Evolutionary conservation across 164 flowering plant genomes (phyloP), one percentile per base, ranked within the genome.

Genomic region (Saururus chinensis): DNA sequence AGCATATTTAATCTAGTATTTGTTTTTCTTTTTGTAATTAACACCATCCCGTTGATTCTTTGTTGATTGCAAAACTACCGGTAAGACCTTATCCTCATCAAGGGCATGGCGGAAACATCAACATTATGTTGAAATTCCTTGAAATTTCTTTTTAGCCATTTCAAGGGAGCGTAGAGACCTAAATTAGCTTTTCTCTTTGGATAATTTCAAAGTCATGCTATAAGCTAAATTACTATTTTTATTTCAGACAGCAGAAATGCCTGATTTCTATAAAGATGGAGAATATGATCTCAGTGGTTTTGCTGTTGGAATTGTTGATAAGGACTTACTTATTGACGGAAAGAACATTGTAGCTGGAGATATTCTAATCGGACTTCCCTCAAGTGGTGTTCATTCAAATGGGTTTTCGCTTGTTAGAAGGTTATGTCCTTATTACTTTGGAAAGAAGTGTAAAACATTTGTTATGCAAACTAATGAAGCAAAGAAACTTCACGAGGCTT

Each of bases 351-450:
- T 68, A 59, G 78, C 80, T 55, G 97, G 99, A 60, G 99, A 93
- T 79, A 79, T 88, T 49, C 83, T 93, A 60, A 81, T 93, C 64
- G 99, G 99, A 48, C 79, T 93, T 64, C 92, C 97, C 54, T 93
- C 99, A 10, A 87, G 93, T 68, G 97, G 95, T 35, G 99, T 90
- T 40, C 99, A 93, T 80, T 93, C 96, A 40, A 93, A 90, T 80
- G 97, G 99, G 11, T 90, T 93, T 71, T 93, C 99, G 66, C 96
- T 93, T 55, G 97, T 88, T 40, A 82, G 99, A 81, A 90, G 95
- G 99, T 93, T 62, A 58, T 35, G 35, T 58, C 17, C 7, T 58
- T 17, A 14, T 23, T 7, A 19, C 12, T 9, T 9, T 19, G 26
- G 14, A 58, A 35, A 12, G 40, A 56, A 24, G 48, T 17, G 49